Percentiles rank a stretch among this genome's conserved stretches.
Conservation (phyloP, 169 alveolate genomes). For the Eimeria zaria region DNA sequence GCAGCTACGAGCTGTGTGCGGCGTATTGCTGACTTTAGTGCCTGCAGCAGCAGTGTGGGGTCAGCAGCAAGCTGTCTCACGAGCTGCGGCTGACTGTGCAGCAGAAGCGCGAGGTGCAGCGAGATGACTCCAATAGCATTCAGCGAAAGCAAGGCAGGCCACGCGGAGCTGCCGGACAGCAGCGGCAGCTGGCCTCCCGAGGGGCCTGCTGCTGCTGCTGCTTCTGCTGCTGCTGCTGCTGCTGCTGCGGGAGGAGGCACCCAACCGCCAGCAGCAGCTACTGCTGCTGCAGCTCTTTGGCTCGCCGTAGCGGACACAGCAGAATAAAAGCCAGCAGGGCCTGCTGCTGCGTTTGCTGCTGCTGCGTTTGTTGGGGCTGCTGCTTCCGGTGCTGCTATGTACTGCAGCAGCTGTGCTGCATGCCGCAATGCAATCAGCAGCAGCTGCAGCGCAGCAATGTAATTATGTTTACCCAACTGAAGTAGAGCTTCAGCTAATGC, state of each 20-base stretch:
- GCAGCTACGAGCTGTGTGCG: not conserved
- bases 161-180: not conserved
- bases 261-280: conserved; percentile 35
- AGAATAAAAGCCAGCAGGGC: conserved; percentile 11
- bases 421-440: conserved; percentile 47
- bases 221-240: conserved; percentile 60
- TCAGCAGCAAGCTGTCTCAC: conserved; percentile 60
- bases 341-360: conserved; percentile 21
- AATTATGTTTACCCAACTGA: conserved; percentile 36
- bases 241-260: not conserved
- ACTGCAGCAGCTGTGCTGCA: conserved; percentile 68
- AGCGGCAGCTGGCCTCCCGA: not conserved
- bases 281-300: conserved; percentile 64
- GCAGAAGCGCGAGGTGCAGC: conserved; percentile 60
- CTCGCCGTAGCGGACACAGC: conserved; percentile 38
- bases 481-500: conserved; percentile 66
- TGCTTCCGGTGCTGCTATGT: conserved; percentile 4
- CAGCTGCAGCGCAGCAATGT: conserved; percentile 73
- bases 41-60: conserved; percentile 58
- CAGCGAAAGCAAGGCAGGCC: conserved; percentile 59
- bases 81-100: conserved; percentile 66
- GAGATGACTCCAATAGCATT: conserved; percentile 47
- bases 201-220: conserved; percentile 10
- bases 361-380: conserved; percentile 23
- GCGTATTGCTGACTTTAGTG: conserved; percentile 14